Evolutionary conservation across 495 filamentous ascomycete genomes (phyloP), one percentile per base, ranked within the genome.

Genomic region (Talaromyces proteolyticus): DNA sequence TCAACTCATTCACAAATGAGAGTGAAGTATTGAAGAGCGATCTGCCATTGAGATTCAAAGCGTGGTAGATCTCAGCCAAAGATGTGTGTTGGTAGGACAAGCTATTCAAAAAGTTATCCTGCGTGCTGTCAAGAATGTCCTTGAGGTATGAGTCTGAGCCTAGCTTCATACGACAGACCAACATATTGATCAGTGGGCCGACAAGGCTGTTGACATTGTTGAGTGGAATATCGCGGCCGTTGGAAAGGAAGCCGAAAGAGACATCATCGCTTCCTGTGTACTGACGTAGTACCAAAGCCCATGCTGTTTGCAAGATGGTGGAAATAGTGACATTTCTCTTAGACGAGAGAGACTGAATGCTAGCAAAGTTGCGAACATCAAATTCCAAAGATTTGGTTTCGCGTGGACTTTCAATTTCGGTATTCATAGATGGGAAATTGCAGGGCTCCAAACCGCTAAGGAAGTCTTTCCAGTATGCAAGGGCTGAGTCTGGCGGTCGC

Each of bases 221-320:
- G 12, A 70, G 36, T 22, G 67, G 58, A 10, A 54, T 49, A 43
- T 63, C 57, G 19, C 67, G 52, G 18, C 66, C 66, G 8, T 62
- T 63, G 11, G 48, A 53, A n/a, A 64, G 42, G 48, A 60, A 65
- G 1, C 75, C 74, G 53, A 78, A 79, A 44, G 61, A 64, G 14
- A 77, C 61, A 17, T 68, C 58, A 16, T 73, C 61, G 6, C 60
- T 64, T 5, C 61, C 63, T 6, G 69, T 71, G 53, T 74, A 75
- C 6, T 46, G 53, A 18, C 60, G 55, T 18, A 77, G 57, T 0
- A 74, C 62, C 3, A 77, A 29, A 8, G 59, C 64, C 75, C 75
- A 77, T 11, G 62, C 69, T n/a, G 70, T 53, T 29, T 74, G 64
- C 40, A 74, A 53, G 20, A 67, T 24, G 8, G 51, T 56, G 10